Evolutionary conservation across 192 early-diverging fungal genomes (phyloP), one percentile per base, ranked within the genome.

Genomic region (Rhizophlyctis rosea): DNA sequence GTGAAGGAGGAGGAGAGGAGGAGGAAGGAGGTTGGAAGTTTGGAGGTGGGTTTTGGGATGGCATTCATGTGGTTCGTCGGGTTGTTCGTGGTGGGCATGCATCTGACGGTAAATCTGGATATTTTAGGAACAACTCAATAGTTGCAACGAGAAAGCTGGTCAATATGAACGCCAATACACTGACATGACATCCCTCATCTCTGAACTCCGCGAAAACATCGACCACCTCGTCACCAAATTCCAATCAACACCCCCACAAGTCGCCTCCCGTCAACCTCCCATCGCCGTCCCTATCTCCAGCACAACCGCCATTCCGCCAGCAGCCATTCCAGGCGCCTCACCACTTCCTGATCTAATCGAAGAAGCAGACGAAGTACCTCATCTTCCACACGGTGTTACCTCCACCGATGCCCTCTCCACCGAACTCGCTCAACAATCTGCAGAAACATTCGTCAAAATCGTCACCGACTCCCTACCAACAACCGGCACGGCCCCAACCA

Each of bases 1-100:
- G 70, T 78, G 0, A 64, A 53, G n/a, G 65, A 67, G 28, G 81
- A 83, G 35, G 73, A 73, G 48, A 65, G 74, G 47, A 72, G 74
- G 34, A 70, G 69, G 54, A 47, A 71, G 59, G 58, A 59, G 9
- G 54, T 82, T 54, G 63, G 59, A 57, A 55, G 57, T 13, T 48
- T 79, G 27, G 80, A 82, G 73, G 80, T 81, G 54, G 25, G 29
- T 0, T 0, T 18, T 49, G 25, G 34, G 30, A 18, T 52, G 25
- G 32, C 23, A 57, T 61, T 69, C 2, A 18, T 14, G 13, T 13
- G n/a, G 57, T n/a, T n/a, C n/a, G n/a, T n/a, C 2, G 32, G 35
- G 30, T 27, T 31, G 16, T 64, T 29, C 48, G 51, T 18, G 25
- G 34, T 28, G 34, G 14, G 14, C 7, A 13, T 23, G 5, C 7